These are phyloP conservation scores for Aureobasidium lini DNA, from an alignment of 2,329 filamentous ascomycete species.

Conservation along the genomic window DNA sequence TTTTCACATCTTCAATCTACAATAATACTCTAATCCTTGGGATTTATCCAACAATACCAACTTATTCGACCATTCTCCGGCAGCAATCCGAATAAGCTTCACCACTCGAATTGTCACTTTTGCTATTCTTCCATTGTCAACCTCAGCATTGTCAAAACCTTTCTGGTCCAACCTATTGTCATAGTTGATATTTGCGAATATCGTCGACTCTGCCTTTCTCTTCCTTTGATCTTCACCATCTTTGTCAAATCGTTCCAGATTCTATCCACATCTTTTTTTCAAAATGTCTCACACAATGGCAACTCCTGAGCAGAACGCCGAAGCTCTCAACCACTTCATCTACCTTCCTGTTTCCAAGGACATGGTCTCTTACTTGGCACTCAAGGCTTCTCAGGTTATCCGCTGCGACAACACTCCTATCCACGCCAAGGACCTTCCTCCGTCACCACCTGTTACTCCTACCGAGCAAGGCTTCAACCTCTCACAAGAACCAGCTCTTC, in stretches of 20 bases:
- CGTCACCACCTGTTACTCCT: conserved; percentile 53
- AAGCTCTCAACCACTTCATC: conserved; percentile 72
- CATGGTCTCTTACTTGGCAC: conserved; percentile 72
- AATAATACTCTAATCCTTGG: conserved; percentile 16
- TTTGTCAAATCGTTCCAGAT: background rate
- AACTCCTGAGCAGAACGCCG: conserved; percentile 52
- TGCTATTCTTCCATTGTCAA: conserved; percentile 22
- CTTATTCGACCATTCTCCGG: conserved; percentile 17
- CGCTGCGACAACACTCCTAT: conserved; percentile 55
- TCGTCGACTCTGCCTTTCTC: conserved; percentile 8
- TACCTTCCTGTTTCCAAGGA: conserved; percentile 65
- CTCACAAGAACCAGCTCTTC: conserved; percentile 45
- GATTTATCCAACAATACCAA: conserved; percentile 16
- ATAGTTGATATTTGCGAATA: conserved; percentile 22
- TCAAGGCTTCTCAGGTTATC: conserved; percentile 69
- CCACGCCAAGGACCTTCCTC: conserved; percentile 43
- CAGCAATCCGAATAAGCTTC: conserved; percentile 23
- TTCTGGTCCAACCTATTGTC: conserved; percentile 18
- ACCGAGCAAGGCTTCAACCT: conserved; percentile 39
- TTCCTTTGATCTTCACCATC: background rate
- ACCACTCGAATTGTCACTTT: background rate
- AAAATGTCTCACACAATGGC: conserved; percentile 39
- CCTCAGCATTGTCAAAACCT: conserved; percentile 15
- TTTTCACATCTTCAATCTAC: conserved; percentile 11
- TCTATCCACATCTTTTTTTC: conserved; percentile 15